Evolutionary conservation across 2,329 filamentous ascomycete genomes (phyloP).

Genomic region (Nigrospora osmanthi): DNA sequence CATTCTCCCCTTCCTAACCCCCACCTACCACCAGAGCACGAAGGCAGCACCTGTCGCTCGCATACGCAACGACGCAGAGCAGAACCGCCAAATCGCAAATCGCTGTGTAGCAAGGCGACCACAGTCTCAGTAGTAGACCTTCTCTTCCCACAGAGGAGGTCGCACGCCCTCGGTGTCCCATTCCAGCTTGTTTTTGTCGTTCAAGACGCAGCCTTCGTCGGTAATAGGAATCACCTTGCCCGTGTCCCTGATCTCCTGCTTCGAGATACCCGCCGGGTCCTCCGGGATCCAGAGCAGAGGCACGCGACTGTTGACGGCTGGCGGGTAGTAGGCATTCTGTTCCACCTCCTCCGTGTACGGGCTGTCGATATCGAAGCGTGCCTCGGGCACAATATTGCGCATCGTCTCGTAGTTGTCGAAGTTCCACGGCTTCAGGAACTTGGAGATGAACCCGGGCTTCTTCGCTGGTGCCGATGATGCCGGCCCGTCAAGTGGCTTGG

Average conservation of each 20-base stretch:
- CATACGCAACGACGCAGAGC: too few relatives aligned
- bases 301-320: conserved; percentile 52
- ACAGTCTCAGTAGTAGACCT: conserved; percentile 20
- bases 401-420: conserved; percentile 67
- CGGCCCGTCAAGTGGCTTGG: conserved; percentile 10
- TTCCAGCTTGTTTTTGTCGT: conserved; percentile 53
- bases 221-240: conserved; percentile 68
- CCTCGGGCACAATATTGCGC: conserved; percentile 59
- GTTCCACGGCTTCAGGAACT: conserved; percentile 71
- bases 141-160: conserved; percentile 25
- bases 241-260: conserved; percentile 70
- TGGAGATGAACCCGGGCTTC: conserved; percentile 50
- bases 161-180: conserved; percentile 24
- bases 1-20: too few relatives aligned
- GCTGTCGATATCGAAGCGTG: conserved; percentile 37
- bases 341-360: conserved; percentile 55
- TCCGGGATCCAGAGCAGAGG: conserved; percentile 81
- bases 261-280: conserved; percentile 66
- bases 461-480: conserved; percentile 23
- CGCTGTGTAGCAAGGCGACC: too few relatives aligned
- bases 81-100: too few relatives aligned
- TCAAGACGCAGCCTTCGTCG: conserved; percentile 64
- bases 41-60: too few relatives aligned
- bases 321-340: conserved; percentile 66
- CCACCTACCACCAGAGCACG: too few relatives aligned